These are phyloP conservation scores for Yamadazyma triangularis DNA, from an alignment of 1,139 yeast genomes.

Conservation along the genomic window DNA sequence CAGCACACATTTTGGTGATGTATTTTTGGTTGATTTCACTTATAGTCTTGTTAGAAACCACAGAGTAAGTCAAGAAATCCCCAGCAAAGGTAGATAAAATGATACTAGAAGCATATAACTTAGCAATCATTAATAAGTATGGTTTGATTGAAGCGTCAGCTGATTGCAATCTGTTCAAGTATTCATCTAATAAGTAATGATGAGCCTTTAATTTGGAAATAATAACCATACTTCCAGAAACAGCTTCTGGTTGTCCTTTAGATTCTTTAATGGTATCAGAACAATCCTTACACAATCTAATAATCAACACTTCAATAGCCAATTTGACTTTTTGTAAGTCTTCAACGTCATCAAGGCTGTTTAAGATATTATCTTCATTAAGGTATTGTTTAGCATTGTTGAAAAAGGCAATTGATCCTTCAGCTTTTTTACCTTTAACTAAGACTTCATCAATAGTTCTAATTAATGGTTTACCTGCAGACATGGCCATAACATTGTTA, in stretches of 20 bases:
- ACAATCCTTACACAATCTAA: conserved; percentile 45
- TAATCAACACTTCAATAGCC: conserved; percentile 42
- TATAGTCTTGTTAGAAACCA: conserved; percentile 45
- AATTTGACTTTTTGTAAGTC: conserved; percentile 22
- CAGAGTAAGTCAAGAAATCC: conserved; percentile 64
- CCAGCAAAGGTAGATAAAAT: conserved; percentile 72
- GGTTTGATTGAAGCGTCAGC: conserved; percentile 20
- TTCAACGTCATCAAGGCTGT: conserved; percentile 31
- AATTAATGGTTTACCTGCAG: conserved; percentile 73
- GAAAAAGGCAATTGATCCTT: conserved; percentile 45
- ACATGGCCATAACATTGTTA: conserved; percentile 78
- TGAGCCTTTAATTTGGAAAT: conserved; percentile 62
- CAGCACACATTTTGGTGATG: conserved; percentile 41
- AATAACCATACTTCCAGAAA: conserved; percentile 51
- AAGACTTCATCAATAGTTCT: conserved; percentile 44
- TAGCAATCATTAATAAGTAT: conserved; percentile 27
- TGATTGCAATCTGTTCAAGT: conserved; percentile 28
- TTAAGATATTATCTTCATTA: conserved; percentile 28
- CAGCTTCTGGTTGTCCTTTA: conserved; percentile 48
- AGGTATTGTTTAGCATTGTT: conserved; percentile 22
- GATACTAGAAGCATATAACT: conserved; percentile 63
- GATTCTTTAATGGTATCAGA: conserved; percentile 38
- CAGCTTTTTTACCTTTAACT: conserved; percentile 28
- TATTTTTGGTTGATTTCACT: conserved; percentile 41
- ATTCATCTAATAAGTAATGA: conserved; percentile 47